Conservation (phyloP, 1,139 yeast genomes). For the Blastobotrys elegans region DNA sequence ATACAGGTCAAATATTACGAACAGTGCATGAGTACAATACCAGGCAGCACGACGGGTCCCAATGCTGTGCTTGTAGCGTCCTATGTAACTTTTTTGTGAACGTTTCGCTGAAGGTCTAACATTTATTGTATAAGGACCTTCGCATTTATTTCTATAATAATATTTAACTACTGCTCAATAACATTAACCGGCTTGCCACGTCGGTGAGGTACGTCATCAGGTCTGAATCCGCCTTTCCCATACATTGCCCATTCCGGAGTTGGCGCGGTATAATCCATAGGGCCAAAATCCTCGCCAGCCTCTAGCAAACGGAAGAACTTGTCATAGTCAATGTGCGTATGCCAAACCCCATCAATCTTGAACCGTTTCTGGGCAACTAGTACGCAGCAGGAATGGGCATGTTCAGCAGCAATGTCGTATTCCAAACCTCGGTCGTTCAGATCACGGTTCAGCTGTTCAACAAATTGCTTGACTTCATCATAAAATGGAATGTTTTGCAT, state of each 20-base stretch:
- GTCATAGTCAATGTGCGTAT: constrained; percentile 82
- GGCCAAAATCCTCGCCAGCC: constrained; percentile 53
- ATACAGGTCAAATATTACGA: no score
- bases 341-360: constrained; percentile 69
- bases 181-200: constrained; percentile 14
- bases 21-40: no score
- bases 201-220: constrained; percentile 51
- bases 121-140: no score
- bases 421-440: constrained; percentile 57
- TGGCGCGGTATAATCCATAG: constrained; percentile 71
- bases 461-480: constrained; percentile 81
- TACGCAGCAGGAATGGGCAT: constrained; percentile 92
- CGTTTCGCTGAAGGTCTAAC: no score
- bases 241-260: constrained; percentile 91
- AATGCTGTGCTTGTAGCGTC: no score
- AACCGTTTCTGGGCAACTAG: constrained; percentile 74
- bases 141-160: no score
- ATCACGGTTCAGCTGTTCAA: constrained; percentile 54
- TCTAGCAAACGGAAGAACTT: constrained; percentile 67
- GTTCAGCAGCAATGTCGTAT: constrained; percentile 89
- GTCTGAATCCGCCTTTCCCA: constrained; percentile 92
- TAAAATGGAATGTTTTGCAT: constrained; percentile 95
- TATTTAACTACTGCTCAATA: no score
- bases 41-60: no score
- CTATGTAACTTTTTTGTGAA: no score